Conservation (phyloP, 2,329 filamentous ascomycete species). For the Fusarium nodosum region DNA sequence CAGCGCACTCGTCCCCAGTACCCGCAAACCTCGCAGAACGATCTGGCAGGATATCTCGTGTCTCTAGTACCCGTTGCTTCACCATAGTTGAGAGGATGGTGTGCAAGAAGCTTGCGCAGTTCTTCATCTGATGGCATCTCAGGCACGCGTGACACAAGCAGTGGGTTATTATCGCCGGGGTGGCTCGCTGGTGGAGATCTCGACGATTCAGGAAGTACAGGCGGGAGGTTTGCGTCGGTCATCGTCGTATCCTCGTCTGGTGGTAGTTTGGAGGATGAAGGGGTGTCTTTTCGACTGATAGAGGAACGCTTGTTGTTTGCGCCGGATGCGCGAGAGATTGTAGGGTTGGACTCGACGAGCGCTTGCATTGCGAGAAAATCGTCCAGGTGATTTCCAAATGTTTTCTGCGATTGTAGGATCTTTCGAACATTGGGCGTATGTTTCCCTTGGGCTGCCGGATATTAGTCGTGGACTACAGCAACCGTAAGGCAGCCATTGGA, state of each 20-base stretch:
- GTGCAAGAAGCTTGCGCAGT: constrained; percentile 72
- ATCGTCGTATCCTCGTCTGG: constrained; percentile 49
- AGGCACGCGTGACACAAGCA: constrained; percentile 72
- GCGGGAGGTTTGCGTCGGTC: constrained; percentile 47
- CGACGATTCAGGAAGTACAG: constrained; percentile 55
- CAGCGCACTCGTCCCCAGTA: constrained; percentile 85
- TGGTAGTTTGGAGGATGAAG: constrained; percentile 36
- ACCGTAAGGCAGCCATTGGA: background rate
- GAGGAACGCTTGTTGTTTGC: constrained; percentile 51
- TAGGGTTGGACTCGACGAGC: constrained; percentile 57
- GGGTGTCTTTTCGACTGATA: constrained; percentile 48
- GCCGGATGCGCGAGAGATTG: constrained; percentile 51
- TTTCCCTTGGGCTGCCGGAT: constrained; percentile 61
- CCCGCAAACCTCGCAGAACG: constrained; percentile 84
- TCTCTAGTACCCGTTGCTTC: constrained; percentile 69
- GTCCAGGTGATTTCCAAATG: constrained; percentile 84
- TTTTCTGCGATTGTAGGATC: constrained; percentile 85
- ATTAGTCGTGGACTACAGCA: constrained; percentile 17
- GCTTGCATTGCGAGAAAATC: constrained; percentile 78
- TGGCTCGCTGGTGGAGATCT: constrained; percentile 56
- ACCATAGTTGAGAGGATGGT: constrained; percentile 75
- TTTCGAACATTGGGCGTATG: constrained; percentile 79
- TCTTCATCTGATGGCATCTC: constrained; percentile 70
- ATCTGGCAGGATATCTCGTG: constrained; percentile 67
- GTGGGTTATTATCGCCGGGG: constrained; percentile 66